phyloP scores from a whole-genome alignment of 2,329 filamentous ascomycete species.

The Arachnomyces sp. region DNA sequence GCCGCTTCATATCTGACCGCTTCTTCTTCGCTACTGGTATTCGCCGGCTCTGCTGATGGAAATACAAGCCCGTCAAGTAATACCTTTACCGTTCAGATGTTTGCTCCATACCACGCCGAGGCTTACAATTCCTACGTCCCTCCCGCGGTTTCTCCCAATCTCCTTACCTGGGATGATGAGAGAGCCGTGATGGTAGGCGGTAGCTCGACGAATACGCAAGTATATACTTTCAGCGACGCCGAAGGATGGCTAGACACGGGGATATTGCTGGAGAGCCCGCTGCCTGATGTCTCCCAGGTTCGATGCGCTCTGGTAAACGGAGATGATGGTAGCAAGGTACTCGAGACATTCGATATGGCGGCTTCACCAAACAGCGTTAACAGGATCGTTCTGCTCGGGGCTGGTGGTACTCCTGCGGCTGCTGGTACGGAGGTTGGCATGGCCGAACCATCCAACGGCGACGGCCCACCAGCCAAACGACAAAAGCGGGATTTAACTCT shows the following conservation, averaged over 20 bases:
- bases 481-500: slow-evolving; percentile 49
- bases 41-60: slow-evolving; percentile 63
- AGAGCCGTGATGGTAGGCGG: slow-evolving; percentile 71
- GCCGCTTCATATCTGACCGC: slow-evolving; percentile 64
- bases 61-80: slow-evolving; percentile 53
- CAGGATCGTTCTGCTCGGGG: slow-evolving; percentile 58
- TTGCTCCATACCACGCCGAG: slow-evolving; percentile 54
- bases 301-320: slow-evolving; percentile 60
- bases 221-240: slow-evolving; percentile 62
- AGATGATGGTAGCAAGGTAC: slow-evolving; percentile 65
- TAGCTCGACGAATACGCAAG: slow-evolving; percentile 52
- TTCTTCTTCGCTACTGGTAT: slow-evolving; percentile 66
- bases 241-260: slow-evolving; percentile 61
- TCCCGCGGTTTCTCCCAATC: slow-evolving; percentile 58
- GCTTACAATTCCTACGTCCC: slow-evolving; percentile 52
- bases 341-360: slow-evolving; percentile 70
- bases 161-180: slow-evolving; percentile 64
- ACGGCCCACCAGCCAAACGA: slow-evolving; percentile 21
- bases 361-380: slow-evolving; percentile 66
- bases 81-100: slow-evolving; percentile 65
- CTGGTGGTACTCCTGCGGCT: slow-evolving; percentile 45
- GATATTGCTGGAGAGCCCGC: slow-evolving; percentile 52
- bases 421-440: slow-evolving; percentile 42
- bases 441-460: slow-evolving; percentile 23
- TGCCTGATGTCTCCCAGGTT: slow-evolving; percentile 52